Evolutionary conservation across 2,329 filamentous ascomycete genomes (phyloP), one percentile per base, ranked within the genome.

Genomic region (Hypoxylon rubiginosum): DNA sequence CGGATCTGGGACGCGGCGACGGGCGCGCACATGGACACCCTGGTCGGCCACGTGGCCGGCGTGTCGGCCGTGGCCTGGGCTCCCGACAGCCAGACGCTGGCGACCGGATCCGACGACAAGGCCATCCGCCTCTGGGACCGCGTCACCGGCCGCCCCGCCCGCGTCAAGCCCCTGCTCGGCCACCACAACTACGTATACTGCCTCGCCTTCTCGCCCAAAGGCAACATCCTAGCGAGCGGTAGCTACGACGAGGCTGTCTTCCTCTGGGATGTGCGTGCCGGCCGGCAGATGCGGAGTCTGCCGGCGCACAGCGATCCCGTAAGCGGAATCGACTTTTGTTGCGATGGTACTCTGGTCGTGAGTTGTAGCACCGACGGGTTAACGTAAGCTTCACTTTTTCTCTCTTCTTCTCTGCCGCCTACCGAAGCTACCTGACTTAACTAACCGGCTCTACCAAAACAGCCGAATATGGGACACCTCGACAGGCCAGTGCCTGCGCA

Each of bases 221-320:
- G 96, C 24, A 99, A 99, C 76, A 97, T 98, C 76, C 87, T 99
- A 34, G 96, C 94, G 15, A 97, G 92, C 71, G 96, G 96, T 11
- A 97, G 92, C 69, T 98, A 97, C 80, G 96, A 99, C 72, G 96
- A 99, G 82, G 96, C 96, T 4, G 93, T 99, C 0, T 97, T 97
- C 70, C 81, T 99, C 4, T 99, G 96, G 96, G 96, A 99, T 78
- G 92, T 98, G 13, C 87, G 96, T 13, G 93, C 93, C 0, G 94
- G 93, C 0, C 85, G 91, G 21, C 84, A 96, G 34, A 97, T 99
- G 94, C 88, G 94, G 58, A 94, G 91, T 67, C 81, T 99, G 39
- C 96, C 96, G 0, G 96, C 96, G 2, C 96, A 99, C 75, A 97
- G 93, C 28, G 96, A 99, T 77, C 96, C 96, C 0, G 95, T 99